phyloP scores from a whole-genome alignment of 148 eudicot genomes.

The Spergularia marina region DNA sequence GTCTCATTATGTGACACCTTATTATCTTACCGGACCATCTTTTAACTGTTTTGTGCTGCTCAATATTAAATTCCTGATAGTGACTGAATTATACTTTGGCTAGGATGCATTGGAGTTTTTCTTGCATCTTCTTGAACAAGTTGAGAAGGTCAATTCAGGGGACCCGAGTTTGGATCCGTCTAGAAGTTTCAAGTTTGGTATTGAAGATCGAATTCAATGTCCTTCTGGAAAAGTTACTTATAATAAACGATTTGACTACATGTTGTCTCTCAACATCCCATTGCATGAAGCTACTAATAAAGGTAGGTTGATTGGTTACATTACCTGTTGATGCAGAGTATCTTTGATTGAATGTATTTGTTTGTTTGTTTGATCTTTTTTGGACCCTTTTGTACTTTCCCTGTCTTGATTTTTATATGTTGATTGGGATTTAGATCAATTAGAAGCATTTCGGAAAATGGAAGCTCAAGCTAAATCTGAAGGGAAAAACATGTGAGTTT shows the following conservation, averaged over 20 bases:
- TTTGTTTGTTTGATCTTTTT: not conserved
- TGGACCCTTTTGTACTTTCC: not conserved
- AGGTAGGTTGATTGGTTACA: slow-evolving; percentile 40
- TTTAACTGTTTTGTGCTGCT: not conserved
- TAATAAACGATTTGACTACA: slow-evolving; percentile 73
- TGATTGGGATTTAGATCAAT: slow-evolving; percentile 55
- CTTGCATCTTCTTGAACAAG: slow-evolving; percentile 92
- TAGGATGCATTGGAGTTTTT: slow-evolving; percentile 97
- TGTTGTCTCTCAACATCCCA: slow-evolving; percentile 83
- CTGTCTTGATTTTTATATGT: not conserved
- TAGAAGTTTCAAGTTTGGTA: slow-evolving; percentile 85
- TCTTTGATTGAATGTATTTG: not conserved
- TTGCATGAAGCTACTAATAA: slow-evolving; percentile 74
- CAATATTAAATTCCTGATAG: not conserved
- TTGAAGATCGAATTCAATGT: slow-evolving; percentile 88
- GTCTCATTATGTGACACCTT: not conserved
- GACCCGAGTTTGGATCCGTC: slow-evolving; percentile 74
- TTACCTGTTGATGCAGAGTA: not conserved
- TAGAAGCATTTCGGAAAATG: slow-evolving; percentile 57
- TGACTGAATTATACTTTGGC: slow-evolving; percentile 15
- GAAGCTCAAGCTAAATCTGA: slow-evolving; percentile 53
- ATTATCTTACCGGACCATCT: not conserved
- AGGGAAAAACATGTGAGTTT: slow-evolving; percentile 73
- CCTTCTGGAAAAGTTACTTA: slow-evolving; percentile 94
- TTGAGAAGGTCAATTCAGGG: slow-evolving; percentile 73